Evolutionary conservation across 805 yeast species (phyloP).

Genomic region (Candida multigemmis): DNA sequence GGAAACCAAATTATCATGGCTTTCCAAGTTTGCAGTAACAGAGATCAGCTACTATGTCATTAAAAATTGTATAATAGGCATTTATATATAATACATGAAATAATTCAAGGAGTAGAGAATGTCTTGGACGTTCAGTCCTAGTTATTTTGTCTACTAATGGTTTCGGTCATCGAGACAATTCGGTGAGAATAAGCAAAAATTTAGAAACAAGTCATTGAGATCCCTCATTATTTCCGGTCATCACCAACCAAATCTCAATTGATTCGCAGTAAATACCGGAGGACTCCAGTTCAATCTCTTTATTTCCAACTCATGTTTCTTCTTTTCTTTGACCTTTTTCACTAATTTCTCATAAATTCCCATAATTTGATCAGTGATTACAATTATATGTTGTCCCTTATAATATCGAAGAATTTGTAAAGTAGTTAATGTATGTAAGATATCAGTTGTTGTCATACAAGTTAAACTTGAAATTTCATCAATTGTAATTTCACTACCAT

Average conservation of each 20-base stretch:
- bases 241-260: conserved; percentile 91
- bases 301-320: conserved; percentile 70
- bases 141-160: too few species aligned
- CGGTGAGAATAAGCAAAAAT: too few species aligned
- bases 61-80: too few species aligned
- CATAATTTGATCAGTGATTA: conserved; percentile 76
- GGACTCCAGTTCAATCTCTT: conserved; percentile 81
- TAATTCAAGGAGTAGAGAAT: too few species aligned
- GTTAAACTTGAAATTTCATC: conserved; percentile 84
- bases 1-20: too few species aligned
- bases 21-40: too few species aligned
- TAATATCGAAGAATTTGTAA: conserved; percentile 83
- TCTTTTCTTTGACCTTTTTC: conserved; percentile 48
- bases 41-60: too few species aligned
- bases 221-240: too few species aligned
- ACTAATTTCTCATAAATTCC: conserved; percentile 61
- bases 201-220: too few species aligned
- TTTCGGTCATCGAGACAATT: too few species aligned
- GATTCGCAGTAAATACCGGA: conserved; percentile 93
- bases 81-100: too few species aligned
- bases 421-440: conserved; percentile 87
- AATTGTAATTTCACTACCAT: conserved; percentile 53
- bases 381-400: conserved; percentile 88
- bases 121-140: too few species aligned
- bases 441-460: conserved; percentile 94